Evolutionary conservation across 148 eudicot genomes (phyloP).

Genomic region (Rhododendron williamsianum): DNA sequence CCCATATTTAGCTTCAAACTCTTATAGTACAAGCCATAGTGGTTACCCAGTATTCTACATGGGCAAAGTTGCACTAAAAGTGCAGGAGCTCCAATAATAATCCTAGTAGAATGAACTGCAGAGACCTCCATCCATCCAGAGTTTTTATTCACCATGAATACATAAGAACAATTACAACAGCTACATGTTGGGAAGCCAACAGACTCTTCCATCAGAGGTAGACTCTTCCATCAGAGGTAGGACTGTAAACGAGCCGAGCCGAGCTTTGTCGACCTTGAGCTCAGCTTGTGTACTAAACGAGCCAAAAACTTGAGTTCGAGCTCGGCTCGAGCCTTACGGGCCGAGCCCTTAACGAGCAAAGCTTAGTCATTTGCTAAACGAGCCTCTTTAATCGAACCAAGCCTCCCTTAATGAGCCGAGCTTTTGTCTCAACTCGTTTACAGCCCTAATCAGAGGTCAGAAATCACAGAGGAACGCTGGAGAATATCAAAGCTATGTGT

Average conservation of each 20-base stretch:
- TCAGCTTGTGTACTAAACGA: too few species aligned
- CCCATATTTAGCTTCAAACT: not conserved
- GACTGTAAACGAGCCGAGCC: too few species aligned
- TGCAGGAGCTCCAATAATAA: not conserved
- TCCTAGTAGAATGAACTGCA: not conserved
- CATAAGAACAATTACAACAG: not conserved
- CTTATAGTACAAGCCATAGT: not conserved
- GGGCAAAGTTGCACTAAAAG: not conserved
- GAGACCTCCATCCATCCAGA: not conserved
- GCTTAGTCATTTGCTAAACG: too few species aligned
- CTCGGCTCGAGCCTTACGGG: too few species aligned
- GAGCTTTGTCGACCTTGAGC: too few species aligned
- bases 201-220: not conserved
- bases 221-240: not conserved
- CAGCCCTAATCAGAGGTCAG: too few species aligned
- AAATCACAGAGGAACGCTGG: not conserved
- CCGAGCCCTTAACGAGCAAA: too few species aligned
- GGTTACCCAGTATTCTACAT: not conserved
- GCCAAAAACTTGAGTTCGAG: too few species aligned
- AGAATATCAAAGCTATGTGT: not conserved
- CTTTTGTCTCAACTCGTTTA: too few species aligned
- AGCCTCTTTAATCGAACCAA: too few species aligned
- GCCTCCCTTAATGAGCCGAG: too few species aligned
- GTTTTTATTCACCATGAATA: not conserved
- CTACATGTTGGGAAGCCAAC: not conserved